Conservation (phyloP, 1,284 basidiomycete species). For the Ganoderma lingzhi region DNA sequence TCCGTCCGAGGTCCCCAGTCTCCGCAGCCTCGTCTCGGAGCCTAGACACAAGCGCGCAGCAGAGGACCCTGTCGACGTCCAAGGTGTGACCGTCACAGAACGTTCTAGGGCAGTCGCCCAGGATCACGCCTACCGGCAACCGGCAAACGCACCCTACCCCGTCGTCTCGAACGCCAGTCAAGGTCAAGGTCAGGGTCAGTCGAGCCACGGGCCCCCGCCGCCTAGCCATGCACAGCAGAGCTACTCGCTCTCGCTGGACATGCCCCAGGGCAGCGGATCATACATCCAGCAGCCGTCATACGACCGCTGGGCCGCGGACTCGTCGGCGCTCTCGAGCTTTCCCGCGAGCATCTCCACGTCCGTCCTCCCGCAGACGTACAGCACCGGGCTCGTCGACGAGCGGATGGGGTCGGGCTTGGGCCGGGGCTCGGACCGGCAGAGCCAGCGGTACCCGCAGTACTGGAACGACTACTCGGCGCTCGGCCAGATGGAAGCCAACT, state of each 20-base stretch:
- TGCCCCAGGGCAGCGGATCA: constrained; percentile 31
- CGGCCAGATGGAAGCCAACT: constrained; percentile 60
- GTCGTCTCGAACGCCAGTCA: constrained; percentile 23
- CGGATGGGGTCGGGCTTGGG: constrained; percentile 33
- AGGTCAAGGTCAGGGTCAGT: constrained; percentile 4
- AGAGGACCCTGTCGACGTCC: constrained; percentile 32
- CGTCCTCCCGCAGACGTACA: constrained; percentile 74
- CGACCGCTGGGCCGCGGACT: constrained; percentile 60
- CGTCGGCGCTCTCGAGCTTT: constrained; percentile 45
- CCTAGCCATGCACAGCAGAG: constrained; percentile 20
- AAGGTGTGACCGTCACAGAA: constrained; percentile 25
- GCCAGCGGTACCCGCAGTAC: constrained; percentile 57
- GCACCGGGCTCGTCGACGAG: constrained; percentile 66
- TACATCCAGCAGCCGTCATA: constrained; percentile 53
- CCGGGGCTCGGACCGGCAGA: constrained; percentile 34
- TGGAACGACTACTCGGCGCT: constrained; percentile 71
- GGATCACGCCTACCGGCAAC: constrained; percentile 31
- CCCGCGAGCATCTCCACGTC: constrained; percentile 64
- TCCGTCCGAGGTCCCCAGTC: constrained; percentile 21
- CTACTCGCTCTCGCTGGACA: constrained; percentile 36
- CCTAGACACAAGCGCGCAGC: constrained; percentile 35
- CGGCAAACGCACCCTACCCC: constrained; percentile 28
- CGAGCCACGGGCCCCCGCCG: constrained; percentile 12
- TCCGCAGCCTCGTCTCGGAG: constrained; percentile 23
- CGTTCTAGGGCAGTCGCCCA: constrained; percentile 28